Evolutionary conservation across 2,329 filamentous ascomycete species (phyloP), one percentile per base, ranked within the genome.

Genomic region (Hymenoscyphus repandus): DNA sequence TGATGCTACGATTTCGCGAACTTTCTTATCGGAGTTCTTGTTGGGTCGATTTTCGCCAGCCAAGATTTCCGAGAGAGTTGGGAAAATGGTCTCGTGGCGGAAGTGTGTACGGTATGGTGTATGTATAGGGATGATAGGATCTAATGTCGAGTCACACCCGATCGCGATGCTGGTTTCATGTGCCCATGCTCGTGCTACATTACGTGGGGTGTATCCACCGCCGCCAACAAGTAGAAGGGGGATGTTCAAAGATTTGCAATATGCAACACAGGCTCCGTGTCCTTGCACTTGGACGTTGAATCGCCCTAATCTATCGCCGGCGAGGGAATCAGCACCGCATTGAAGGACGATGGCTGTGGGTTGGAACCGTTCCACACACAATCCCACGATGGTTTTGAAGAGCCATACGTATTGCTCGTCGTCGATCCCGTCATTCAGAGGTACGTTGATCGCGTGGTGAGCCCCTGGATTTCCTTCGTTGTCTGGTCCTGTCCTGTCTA

Each of bases 201-300:
- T 99, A 58, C 92, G 83, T 5, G 93, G 91, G 12, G 93, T 99
- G 70, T 99, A 99, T 27, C 93, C 93, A 50, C 93, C 93, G 36
- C 93, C 93, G 40, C 93, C 93, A 52, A 97, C 88, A 49, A 99
- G 81, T 45, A 99, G 83, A 55, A 97, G 78, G 2, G 93, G 93
- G 1, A 95, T 74, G 6, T 79, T 77, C 56, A 90, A 82, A 42
- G 76, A 80, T 69, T 97, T 97, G 69, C 91, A 90, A 63, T 86
- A 96, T 45, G 85, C 82, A 52, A 96, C 89, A 68, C 93, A 99
- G 57, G 86, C 85, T 47, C 90, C 92, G 70, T 99, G 93, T 12
- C 91, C 92, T 66, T 90, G 85, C 53, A 99, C 93, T 68, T 96
- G 95, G 53, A 99, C 82, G 66, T 97, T 99, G 77, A 99, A 99